phyloP scores from a whole-genome alignment of 257 asterid species.

The Schizonepeta tenuifolia region DNA sequence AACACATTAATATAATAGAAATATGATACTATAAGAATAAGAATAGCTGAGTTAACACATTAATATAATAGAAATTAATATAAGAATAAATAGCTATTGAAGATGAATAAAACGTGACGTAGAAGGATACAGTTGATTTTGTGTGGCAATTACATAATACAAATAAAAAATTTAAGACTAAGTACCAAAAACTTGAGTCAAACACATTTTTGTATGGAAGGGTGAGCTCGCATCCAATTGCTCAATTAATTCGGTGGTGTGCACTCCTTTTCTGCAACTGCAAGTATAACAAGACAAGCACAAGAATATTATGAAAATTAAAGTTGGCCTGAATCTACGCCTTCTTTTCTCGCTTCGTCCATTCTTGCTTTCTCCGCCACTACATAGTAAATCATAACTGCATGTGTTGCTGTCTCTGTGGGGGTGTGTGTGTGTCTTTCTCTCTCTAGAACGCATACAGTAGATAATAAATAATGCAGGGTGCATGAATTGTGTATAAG shows the following conservation, averaged over 20 bases:
- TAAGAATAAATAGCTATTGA: neutral
- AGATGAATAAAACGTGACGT: constrained; percentile 9
- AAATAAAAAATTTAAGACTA: neutral
- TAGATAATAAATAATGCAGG: neutral
- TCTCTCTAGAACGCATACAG: neutral
- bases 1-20: too few species aligned
- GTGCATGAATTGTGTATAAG: constrained; percentile 32
- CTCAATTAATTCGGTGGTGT: constrained; percentile 34
- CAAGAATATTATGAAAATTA: neutral
- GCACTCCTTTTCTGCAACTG: constrained; percentile 39
- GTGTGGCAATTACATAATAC: too few species aligned
- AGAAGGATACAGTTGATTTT: neutral
- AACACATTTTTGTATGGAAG: constrained; percentile 9
- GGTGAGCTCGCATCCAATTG: constrained; percentile 28
- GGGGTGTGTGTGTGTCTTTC: neutral
- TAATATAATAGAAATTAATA: neutral
- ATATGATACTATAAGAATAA: neutral
- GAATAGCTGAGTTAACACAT: too few species aligned
- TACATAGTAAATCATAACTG: neutral
- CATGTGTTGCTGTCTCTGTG: neutral
- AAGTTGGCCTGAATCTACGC: constrained; percentile 22
- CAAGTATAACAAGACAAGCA: neutral
- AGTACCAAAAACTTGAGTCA: neutral
- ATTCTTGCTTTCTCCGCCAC: constrained; percentile 36
- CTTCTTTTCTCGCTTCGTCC: neutral